Evolutionary conservation across 2,329 filamentous ascomycete species (phyloP), one percentile per base, ranked within the genome.

Genomic region (Alternaria dauci): DNA sequence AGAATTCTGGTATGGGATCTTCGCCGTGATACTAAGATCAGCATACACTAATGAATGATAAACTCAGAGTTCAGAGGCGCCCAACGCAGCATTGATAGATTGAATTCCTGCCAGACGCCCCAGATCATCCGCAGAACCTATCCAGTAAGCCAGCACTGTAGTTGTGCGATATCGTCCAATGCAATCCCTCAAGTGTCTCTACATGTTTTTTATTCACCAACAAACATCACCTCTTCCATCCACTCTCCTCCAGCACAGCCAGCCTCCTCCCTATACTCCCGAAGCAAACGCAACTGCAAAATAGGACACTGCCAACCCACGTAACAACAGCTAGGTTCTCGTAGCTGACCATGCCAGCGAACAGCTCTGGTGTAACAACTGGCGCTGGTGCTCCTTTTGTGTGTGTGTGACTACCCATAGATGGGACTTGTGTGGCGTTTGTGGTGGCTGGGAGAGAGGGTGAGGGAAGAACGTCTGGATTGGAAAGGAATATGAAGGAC

Each of bases 261-360:
- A 98, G 80, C 63, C 92, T 85, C 64, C 95, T 85, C 12, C 95
- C 95, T 73, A 99, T 93, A 75, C 97, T 98, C 11, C 95, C 95
- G 83, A 99, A 97, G 79, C 94, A 97, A 9, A 98, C 88, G 69
- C 92, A 93, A 73, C 92, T 96, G 80, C 95, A 97, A 76, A 97
- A 99, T 52, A 99, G 81, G 26, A 98, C 93, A 73, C 93, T 97
- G 25, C 94, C 85, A 73, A 97, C 90, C 94, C 95, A 99, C 5
- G 93, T 92, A 12, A 89, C 89, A 18, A 91, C 86, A 58, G 91
- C 91, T 1, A 93, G 77, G 7, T 83, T 88, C 69, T 92, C 87
- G 52, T 88, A 85, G 54, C 81, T 86, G 59, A 85, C 86, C 61
- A 86, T 82, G 46, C 85, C 87, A 66, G 82, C 87, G 64, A 84